These are phyloP conservation scores for Capsicum rhomboideum DNA, from an alignment of 257 asterid genomes.

Conservation along the genomic window DNA sequence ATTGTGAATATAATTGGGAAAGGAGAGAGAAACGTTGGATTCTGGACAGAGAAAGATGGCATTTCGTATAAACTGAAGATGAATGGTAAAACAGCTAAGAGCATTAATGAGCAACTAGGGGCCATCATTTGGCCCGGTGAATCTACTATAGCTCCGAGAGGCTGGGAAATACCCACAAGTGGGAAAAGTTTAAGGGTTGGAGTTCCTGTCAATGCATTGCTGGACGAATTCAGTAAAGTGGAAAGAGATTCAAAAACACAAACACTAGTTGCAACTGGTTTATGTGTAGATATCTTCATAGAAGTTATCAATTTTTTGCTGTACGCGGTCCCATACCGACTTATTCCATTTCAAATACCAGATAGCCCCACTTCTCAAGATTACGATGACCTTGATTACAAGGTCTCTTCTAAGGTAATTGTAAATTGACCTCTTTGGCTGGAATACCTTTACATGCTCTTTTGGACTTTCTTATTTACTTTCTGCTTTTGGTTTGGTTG, in stretches of 20 bases:
- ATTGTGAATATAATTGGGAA: slow-evolving; percentile 34
- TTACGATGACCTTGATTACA: slow-evolving; percentile 14
- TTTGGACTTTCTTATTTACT: neutral
- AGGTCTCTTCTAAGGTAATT: neutral
- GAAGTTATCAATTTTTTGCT: slow-evolving; percentile 16
- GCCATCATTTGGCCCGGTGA: slow-evolving; percentile 37
- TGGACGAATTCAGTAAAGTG: slow-evolving; percentile 22
- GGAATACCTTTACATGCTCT: neutral
- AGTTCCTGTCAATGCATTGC: slow-evolving; percentile 25
- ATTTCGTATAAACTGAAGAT: neutral
- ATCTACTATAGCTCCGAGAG: slow-evolving; percentile 23
- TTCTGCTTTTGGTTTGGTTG: too few relatives aligned
- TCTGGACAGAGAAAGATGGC: slow-evolving; percentile 26
- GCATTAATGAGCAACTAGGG: slow-evolving; percentile 4
- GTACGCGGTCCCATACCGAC: slow-evolving; percentile 14
- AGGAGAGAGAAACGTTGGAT: slow-evolving; percentile 28
- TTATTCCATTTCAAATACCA: slow-evolving; percentile 1
- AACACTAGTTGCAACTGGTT: slow-evolving; percentile 9
- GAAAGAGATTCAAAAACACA: slow-evolving; percentile 14
- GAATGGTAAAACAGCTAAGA: neutral
- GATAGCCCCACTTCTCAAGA: slow-evolving; percentile 5
- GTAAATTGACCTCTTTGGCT: neutral
- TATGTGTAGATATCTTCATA: slow-evolving; percentile 26
- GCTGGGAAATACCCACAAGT: slow-evolving; percentile 39
- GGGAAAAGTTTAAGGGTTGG: slow-evolving; percentile 21